A percentile compares a stretch with the other conserved stretches of the same genome.
Conservation (phyloP, 2,329 filamentous ascomycete species). For the Chaetomiaceae sp. region DNA sequence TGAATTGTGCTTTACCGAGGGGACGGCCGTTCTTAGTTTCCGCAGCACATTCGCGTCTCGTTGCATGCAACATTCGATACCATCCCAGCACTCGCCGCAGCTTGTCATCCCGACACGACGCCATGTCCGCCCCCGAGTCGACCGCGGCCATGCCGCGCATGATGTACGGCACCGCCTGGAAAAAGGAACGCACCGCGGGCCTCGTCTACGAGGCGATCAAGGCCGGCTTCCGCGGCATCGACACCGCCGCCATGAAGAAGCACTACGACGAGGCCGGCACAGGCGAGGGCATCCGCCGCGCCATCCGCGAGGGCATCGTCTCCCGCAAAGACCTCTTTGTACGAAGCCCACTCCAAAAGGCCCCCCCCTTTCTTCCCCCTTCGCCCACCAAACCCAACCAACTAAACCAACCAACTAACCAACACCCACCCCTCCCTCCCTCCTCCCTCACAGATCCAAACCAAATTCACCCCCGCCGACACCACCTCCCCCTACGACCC, state of each 20-base stretch:
- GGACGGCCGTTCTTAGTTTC: not conserved
- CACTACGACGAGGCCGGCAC: slow-evolving; percentile 74
- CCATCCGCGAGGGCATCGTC: slow-evolving; percentile 56
- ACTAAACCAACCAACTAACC: not conserved
- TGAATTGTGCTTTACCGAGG: not conserved
- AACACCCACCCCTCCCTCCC: too few relatives aligned
- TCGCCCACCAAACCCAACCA: not conserved
- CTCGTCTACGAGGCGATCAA: slow-evolving; percentile 66
- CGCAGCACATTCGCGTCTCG: too few relatives aligned
- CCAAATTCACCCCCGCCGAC: slow-evolving; percentile 71
- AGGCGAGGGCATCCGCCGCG: slow-evolving; percentile 60
- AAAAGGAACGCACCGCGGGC: slow-evolving; percentile 61
- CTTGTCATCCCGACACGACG: not conserved
- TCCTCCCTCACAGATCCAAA: slow-evolving; percentile 61
- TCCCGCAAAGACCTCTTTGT: slow-evolving; percentile 58
- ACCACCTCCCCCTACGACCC: slow-evolving; percentile 54
- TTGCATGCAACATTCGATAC: too few relatives aligned
- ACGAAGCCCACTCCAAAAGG: too few relatives aligned
- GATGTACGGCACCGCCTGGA: slow-evolving; percentile 85
- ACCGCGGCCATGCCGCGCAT: slow-evolving; percentile 46
- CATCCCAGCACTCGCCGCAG: too few relatives aligned
- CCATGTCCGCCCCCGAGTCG: slow-evolving; percentile 7
- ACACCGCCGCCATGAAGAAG: slow-evolving; percentile 73
- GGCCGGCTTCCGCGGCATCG: slow-evolving; percentile 67
- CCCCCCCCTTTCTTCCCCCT: not conserved